A percentile compares a stretch with the other conserved stretches of the same genome.
phyloP scores from a whole-genome alignment of 2,329 filamentous ascomycete genomes.

The Ophiostoma himal-ulmi region DNA sequence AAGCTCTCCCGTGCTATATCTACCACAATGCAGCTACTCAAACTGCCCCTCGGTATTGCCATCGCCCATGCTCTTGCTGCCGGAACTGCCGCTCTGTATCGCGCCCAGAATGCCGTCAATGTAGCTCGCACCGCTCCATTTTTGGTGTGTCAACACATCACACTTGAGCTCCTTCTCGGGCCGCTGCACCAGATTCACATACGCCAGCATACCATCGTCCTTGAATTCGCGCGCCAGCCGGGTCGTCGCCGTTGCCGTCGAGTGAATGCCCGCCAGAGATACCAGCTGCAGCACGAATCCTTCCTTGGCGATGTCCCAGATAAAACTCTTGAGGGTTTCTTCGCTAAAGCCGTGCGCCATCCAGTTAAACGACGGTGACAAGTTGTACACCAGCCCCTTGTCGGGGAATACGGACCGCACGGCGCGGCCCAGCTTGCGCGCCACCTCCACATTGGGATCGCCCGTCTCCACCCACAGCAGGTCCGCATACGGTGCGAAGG shows the following conservation, averaged over 20 bases:
- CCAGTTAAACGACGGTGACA: conserved; percentile 98
- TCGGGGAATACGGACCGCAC: conserved; percentile 65
- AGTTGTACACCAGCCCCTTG: conserved; percentile 93
- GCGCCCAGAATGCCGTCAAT: conserved; percentile 85
- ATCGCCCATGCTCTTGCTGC: conserved; percentile 88
- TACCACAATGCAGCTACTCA: conserved; percentile 18
- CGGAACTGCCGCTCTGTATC: conserved; percentile 85
- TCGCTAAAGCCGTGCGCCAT: conserved; percentile 88
- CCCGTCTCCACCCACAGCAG: conserved; percentile 97
- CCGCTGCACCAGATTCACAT: conserved; percentile 87
- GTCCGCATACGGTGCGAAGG: conserved; percentile 87
- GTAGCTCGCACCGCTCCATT: conserved; percentile 65
- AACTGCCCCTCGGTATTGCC: conserved; percentile 82
- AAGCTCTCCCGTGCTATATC: too few relatives aligned
- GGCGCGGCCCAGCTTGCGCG: conserved; percentile 65
- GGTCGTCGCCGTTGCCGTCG: conserved; percentile 57
- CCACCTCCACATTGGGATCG: conserved; percentile 75
- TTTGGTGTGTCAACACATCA: conserved; percentile 92
- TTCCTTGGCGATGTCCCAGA: conserved; percentile 91
- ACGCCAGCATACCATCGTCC: conserved; percentile 90
- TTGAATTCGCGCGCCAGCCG: conserved; percentile 81
- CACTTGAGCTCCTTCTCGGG: conserved; percentile 85
- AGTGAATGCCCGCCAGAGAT: conserved; percentile 61
- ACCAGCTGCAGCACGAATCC: conserved; percentile 69
- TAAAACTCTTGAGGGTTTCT: conserved; percentile 77